Evolutionary conservation across 805 yeast species (phyloP).

Genomic region (Kregervanrija pseudodelftensis): DNA sequence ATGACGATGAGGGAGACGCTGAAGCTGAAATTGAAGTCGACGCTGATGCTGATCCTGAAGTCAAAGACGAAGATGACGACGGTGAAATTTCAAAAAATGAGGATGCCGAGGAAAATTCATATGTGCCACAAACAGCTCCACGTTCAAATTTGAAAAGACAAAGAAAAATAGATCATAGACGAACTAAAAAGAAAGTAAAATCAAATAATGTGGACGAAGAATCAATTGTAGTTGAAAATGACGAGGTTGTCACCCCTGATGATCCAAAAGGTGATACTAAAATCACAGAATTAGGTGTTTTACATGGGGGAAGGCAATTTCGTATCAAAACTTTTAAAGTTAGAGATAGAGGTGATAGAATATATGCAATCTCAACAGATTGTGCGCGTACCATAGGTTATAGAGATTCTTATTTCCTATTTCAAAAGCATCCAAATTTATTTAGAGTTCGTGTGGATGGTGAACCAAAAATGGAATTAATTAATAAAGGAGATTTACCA

Average conservation of each 20-base stretch:
- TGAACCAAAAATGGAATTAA: constrained; percentile 76
- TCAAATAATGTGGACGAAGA: constrained; percentile 47
- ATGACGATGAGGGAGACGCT: constrained; percentile 9
- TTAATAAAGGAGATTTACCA: constrained; percentile 75
- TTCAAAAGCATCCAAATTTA: constrained; percentile 75
- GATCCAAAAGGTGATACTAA: constrained; percentile 78
- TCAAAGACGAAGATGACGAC: constrained; percentile 15
- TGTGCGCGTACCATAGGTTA: constrained; percentile 94
- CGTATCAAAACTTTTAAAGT: constrained; percentile 64
- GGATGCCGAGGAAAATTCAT: constrained; percentile 9
- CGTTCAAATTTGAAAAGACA: constrained; percentile 21
- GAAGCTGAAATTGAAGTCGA: constrained; percentile 7
- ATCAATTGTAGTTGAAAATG: constrained; percentile 55
- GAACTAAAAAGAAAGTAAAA: constrained; percentile 26
- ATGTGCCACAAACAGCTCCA: constrained; percentile 14
- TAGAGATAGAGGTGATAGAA: constrained; percentile 56
- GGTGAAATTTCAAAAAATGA: constrained; percentile 22
- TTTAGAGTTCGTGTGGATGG: constrained; percentile 68
- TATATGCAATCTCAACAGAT: constrained; percentile 90
- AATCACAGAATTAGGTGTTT: constrained; percentile 57
- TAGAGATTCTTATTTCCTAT: constrained; percentile 82
- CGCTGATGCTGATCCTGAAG: constrained; percentile 1
- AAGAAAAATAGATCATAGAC: constrained; percentile 21
- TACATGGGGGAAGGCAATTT: constrained; percentile 68
- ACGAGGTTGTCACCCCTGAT: constrained; percentile 69